Evolutionary conservation across 257 asterid species (phyloP), one percentile per base, ranked within the genome.

Genomic region (Scutellaria galericulata): DNA sequence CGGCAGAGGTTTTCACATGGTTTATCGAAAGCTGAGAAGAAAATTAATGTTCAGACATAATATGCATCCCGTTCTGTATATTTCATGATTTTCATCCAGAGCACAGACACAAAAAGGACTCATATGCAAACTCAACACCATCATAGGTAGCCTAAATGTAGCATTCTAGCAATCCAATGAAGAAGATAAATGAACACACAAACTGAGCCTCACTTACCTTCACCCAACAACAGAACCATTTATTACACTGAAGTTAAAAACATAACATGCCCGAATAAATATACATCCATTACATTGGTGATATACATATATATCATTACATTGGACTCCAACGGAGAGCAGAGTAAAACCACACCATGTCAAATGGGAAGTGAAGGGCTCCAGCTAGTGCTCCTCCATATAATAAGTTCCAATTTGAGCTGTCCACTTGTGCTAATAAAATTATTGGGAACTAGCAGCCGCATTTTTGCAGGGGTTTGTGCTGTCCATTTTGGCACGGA

Each of bases 401-500:
- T 85, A 81, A 54, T 27, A 37, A 91, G 77, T 64, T 82, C 81
- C 85, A 91, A 46, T 66, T 53, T 63, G 57, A 86, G 70, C 59
- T 12, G 53, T 56, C 81, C 81, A 41, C 39, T 20, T 5, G 48
- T 8, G 11, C 63, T 56, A 13, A 35, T 45, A 72, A 77, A 79
- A 68, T 75, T 77, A 6, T 39, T 75, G 15, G 95, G 95, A 64
- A 92, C 82, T 31, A 86, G 12, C 67, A 92, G 85, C 74, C 66
- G 83, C 14, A 61, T 69, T 64, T 72, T 84, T 10, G 54, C n/a
- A 70, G 82, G 83, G 20, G 40, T 57, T 5, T 9, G 53, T 6
- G 73, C 67, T 18, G 47, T 27, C 86, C 86, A 85, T 35, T 59
- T 83, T 12, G 78, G 77, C 45, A 82, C 47, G 63, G 66, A 58